These are phyloP conservation scores for Eutrema japonicum DNA, from an alignment of 345 rosid genomes.

Conservation along the genomic window DNA sequence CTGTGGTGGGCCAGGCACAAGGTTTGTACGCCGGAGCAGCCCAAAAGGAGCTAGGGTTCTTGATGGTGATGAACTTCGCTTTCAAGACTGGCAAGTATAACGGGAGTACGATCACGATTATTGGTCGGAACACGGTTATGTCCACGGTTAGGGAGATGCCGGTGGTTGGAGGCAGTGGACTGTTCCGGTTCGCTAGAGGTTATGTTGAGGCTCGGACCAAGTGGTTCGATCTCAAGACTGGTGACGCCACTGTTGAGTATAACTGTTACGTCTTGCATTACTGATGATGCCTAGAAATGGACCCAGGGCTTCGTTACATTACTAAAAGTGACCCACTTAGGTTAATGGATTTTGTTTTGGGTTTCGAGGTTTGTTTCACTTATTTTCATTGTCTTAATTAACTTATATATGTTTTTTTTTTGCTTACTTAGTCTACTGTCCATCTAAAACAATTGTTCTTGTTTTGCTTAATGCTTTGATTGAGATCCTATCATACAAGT, in stretches of 20 bases:
- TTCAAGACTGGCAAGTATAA: slow-evolving; percentile 39
- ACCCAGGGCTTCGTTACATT: too few species aligned
- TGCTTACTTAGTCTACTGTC: too few species aligned
- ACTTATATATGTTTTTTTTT: too few species aligned
- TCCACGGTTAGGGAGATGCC: slow-evolving; percentile 63
- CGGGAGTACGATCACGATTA: slow-evolving; percentile 57
- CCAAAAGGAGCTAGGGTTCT: slow-evolving; percentile 49
- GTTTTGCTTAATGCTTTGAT: too few species aligned
- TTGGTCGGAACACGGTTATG: slow-evolving; percentile 57
- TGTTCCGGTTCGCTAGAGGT: slow-evolving; percentile 65
- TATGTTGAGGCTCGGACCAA: slow-evolving; percentile 56
- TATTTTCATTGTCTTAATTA: neutral
- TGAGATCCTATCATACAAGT: too few species aligned
- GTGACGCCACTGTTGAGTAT: slow-evolving; percentile 50
- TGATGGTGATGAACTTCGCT: slow-evolving; percentile 64
- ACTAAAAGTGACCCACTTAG: neutral
- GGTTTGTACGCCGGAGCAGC: slow-evolving; percentile 58
- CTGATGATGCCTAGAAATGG: slow-evolving; percentile 20
- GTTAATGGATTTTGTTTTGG: too few species aligned
- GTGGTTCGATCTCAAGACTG: slow-evolving; percentile 33
- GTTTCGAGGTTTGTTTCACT: neutral
- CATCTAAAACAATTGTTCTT: too few species aligned
- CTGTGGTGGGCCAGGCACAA: slow-evolving; percentile 62
- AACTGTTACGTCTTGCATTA: slow-evolving; percentile 53
- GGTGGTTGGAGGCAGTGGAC: slow-evolving; percentile 64